A percentile compares a stretch with the other conserved stretches of the same genome.
Conservation (phyloP, 495 filamentous ascomycete species). For the Xylona heveae region DNA sequence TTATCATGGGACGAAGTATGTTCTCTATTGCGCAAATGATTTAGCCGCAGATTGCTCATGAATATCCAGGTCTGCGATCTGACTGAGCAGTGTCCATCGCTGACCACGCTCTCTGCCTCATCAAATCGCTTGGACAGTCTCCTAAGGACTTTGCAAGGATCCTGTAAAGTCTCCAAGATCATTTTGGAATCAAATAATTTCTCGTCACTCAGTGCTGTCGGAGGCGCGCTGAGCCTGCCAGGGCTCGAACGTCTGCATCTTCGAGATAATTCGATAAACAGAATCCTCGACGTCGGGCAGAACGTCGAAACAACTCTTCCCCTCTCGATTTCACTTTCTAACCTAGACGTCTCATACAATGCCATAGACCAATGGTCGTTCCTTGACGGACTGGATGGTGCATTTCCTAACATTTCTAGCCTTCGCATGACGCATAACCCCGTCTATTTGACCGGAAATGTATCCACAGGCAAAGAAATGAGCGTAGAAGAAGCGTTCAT, state of each 20-base stretch:
- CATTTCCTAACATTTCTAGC: conserved; percentile 47
- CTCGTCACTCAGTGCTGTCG: conserved; percentile 32
- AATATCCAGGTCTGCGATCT: conserved; percentile 17
- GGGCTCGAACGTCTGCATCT: conserved; percentile 30
- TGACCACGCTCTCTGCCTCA: conserved; percentile 22
- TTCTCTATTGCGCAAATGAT: not conserved
- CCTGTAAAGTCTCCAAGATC: conserved; percentile 28
- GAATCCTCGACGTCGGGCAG: conserved; percentile 6
- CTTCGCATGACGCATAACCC: conserved; percentile 74
- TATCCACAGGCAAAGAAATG: conserved; percentile 16
- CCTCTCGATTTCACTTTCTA: conserved; percentile 18
- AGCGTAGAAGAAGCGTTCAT: conserved; percentile 62
- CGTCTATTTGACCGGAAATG: conserved; percentile 34
- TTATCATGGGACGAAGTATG: conserved; percentile 49
- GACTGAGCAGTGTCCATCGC: conserved; percentile 23
- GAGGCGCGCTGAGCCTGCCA: conserved; percentile 21
- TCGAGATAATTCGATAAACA: conserved; percentile 22
- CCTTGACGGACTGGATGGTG: conserved; percentile 36
- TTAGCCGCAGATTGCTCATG: not conserved
- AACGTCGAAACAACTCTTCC: not conserved
- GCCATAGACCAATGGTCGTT: conserved; percentile 44
- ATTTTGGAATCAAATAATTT: conserved; percentile 62
- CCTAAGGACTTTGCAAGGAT: conserved; percentile 16
- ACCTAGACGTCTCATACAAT: conserved; percentile 70
- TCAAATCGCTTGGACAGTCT: conserved; percentile 25